These are phyloP conservation scores for Rhynchospora breviuscula DNA, from an alignment of 176 grass and related monocot species.

Conservation along the genomic window DNA sequence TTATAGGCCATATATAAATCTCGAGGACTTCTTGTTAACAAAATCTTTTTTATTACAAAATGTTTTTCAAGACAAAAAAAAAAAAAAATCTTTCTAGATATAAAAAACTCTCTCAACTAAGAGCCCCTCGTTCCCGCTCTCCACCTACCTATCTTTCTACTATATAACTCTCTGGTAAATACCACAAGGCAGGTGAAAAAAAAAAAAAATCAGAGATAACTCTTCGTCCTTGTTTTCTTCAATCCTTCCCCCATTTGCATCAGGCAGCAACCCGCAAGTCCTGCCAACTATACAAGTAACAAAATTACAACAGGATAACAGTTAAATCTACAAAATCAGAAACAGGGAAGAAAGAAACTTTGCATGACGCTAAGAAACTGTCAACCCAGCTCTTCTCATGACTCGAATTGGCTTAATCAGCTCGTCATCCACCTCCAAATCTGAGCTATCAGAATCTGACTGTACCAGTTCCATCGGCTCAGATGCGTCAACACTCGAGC, in stretches of 20 bases:
- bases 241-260: neutral
- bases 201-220: neutral
- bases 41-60: neutral
- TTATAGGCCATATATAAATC: neutral
- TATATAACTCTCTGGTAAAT: neutral
- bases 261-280: neutral
- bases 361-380: neutral
- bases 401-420: conserved; percentile 74
- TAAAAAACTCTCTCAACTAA: too few relatives aligned
- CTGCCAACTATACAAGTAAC: conserved; percentile 26
- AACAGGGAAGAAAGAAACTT: neutral
- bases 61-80: neutral
- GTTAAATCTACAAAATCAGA: conserved; percentile 6
- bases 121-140: too few relatives aligned
- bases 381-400: conserved; percentile 52
- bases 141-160: neutral
- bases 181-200: neutral
- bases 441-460: conserved; percentile 22
- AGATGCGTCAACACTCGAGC: neutral
- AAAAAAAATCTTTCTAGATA: neutral
- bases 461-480: conserved; percentile 27
- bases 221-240: conserved; percentile 1
- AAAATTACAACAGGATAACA: conserved; percentile 24
- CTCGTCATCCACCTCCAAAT: conserved; percentile 44
- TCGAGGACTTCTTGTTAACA: neutral